These are phyloP conservation scores for Primulina huaijiensis DNA, from an alignment of 257 asterid genomes.

Conservation along the genomic window DNA sequence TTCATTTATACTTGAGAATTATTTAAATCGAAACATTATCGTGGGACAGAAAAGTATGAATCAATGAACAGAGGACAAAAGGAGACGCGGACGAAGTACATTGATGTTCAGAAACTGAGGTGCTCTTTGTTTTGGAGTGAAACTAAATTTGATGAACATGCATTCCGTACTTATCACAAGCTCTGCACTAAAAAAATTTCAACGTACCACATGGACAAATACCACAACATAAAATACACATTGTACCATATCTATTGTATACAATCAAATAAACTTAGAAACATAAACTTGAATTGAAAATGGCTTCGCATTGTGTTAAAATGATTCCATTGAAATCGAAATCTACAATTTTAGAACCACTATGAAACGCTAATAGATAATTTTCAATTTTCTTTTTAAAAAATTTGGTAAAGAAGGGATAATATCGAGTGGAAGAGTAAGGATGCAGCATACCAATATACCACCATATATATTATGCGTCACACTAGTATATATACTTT, in stretches of 20 bases:
- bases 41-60: not conserved
- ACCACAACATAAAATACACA: no score
- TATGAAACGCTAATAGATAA: not conserved
- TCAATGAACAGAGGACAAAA: not conserved
- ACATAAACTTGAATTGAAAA: no score
- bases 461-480: no score
- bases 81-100: not conserved
- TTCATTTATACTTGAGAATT: not conserved
- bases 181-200: not conserved
- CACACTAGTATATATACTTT: no score
- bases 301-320: no score
- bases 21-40: not conserved
- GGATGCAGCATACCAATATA: not conserved
- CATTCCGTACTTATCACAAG: not conserved
- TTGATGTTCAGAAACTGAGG: not conserved
- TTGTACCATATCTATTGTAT: no score
- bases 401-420: not conserved
- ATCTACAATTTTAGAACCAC: no score
- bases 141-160: not conserved
- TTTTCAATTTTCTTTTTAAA: no score
- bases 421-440: not conserved
- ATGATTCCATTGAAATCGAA: no score
- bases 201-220: not conserved
- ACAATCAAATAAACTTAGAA: no score
- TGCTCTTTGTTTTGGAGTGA: not conserved